These are phyloP conservation scores for Acephala macrosclerotiorum DNA, from an alignment of 2,329 filamentous ascomycete genomes.

Conservation along the genomic window DNA sequence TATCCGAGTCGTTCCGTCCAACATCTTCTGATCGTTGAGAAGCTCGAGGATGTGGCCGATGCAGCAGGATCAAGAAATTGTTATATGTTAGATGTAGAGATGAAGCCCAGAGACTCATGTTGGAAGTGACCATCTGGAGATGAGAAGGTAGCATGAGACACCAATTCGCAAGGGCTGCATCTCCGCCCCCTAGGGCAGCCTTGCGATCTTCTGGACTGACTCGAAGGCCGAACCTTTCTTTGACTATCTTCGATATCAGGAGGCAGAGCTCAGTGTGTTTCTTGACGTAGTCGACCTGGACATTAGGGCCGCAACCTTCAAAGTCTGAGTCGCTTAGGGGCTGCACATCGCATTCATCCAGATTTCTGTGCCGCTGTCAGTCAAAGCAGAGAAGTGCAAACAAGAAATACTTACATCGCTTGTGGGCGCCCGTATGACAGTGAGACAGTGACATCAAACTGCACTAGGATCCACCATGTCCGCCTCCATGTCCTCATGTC, in stretches of 20 bases:
- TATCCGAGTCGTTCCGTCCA: slow-evolving; percentile 53
- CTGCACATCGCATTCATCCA: slow-evolving; percentile 59
- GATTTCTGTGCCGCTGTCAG: slow-evolving; percentile 43
- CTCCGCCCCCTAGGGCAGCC: slow-evolving; percentile 4
- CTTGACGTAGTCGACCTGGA: slow-evolving; percentile 53
- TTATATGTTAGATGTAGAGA: slow-evolving; percentile 46
- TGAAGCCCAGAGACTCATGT: slow-evolving; percentile 50
- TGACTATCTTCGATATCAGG: slow-evolving; percentile 53
- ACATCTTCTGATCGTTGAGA: slow-evolving; percentile 52
- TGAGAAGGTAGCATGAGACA: not conserved
- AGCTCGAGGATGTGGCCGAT: slow-evolving; percentile 49
- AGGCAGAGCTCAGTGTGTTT: slow-evolving; percentile 58
- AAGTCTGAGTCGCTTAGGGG: slow-evolving; percentile 54
- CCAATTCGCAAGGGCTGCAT: slow-evolving; percentile 16
- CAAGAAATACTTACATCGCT: slow-evolving; percentile 47
- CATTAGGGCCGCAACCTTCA: slow-evolving; percentile 52
- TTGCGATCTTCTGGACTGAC: slow-evolving; percentile 14
- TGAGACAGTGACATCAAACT: slow-evolving; percentile 55
- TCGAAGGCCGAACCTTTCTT: slow-evolving; percentile 46
- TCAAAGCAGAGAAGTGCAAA: not conserved
- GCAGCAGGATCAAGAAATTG: slow-evolving; percentile 53
- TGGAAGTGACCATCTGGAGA: slow-evolving; percentile 44
- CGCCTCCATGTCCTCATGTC: slow-evolving; percentile 31
- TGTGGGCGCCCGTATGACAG: slow-evolving; percentile 64
- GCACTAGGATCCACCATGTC: slow-evolving; percentile 52